A percentile compares a stretch with the other conserved stretches of the same genome.
phyloP scores from a whole-genome alignment of 345 rosid genomes.

The Brassica cretica region DNA sequence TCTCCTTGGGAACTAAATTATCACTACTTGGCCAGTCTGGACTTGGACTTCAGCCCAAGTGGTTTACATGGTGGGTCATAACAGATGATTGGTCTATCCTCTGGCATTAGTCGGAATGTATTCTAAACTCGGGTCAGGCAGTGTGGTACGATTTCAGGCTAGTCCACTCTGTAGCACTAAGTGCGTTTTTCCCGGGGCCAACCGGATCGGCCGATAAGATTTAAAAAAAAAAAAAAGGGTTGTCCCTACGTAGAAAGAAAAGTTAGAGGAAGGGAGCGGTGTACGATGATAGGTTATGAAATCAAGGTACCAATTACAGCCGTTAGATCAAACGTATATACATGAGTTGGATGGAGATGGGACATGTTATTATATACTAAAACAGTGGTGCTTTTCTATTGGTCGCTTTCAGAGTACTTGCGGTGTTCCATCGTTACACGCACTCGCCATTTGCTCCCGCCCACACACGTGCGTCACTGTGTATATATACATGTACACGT shows the following conservation, averaged over 20 bases:
- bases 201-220: too few relatives aligned
- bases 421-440: constrained; percentile 43
- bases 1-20: too few relatives aligned
- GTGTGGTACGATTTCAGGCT: too few relatives aligned
- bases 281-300: constrained; percentile 40
- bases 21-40: too few relatives aligned
- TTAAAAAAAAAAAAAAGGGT: background rate
- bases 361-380: constrained; percentile 32
- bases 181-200: too few relatives aligned
- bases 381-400: constrained; percentile 27
- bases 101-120: too few relatives aligned
- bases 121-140: too few relatives aligned
- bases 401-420: constrained; percentile 39
- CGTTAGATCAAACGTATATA: constrained; percentile 28
- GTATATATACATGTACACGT: background rate
- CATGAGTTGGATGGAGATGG: constrained; percentile 30
- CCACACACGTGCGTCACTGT: constrained; percentile 29
- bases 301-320: constrained; percentile 24
- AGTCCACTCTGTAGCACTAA: too few relatives aligned
- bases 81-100: too few relatives aligned
- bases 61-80: too few relatives aligned
- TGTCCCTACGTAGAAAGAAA: constrained; percentile 21
- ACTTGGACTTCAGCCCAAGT: too few relatives aligned
- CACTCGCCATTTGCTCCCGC: constrained; percentile 18
- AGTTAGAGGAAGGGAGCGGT: constrained; percentile 28